Conservation (phyloP, 2,329 filamentous ascomycete genomes). For the Diplodia seriata region DNA sequence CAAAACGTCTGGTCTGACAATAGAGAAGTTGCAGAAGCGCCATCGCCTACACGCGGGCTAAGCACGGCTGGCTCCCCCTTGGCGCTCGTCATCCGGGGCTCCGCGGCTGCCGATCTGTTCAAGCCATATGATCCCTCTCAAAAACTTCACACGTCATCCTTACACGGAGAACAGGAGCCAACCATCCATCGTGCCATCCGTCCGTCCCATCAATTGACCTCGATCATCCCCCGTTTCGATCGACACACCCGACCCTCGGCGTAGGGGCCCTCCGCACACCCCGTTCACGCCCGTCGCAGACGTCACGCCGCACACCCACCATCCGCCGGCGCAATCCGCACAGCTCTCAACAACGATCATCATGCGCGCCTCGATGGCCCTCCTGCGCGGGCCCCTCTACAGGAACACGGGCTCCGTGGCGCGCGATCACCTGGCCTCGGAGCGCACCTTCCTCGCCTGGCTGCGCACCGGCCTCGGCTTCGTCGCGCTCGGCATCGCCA, state of each 20-base stretch:
- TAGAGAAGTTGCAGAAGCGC: too few relatives aligned
- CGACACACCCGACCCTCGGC: too few relatives aligned
- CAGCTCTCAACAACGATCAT: slow-evolving; percentile 14
- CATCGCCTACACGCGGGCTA: neutral
- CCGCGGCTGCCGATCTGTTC: neutral
- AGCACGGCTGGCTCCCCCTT: neutral
- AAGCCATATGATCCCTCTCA: neutral
- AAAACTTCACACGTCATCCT: neutral
- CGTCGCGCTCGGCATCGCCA: slow-evolving; percentile 59
- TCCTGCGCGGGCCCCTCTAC: slow-evolving; percentile 35
- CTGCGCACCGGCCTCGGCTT: slow-evolving; percentile 60
- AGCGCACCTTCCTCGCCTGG: slow-evolving; percentile 62
- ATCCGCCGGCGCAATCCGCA: neutral
- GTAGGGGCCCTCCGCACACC: too few relatives aligned
- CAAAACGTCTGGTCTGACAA: too few relatives aligned
- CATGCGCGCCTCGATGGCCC: slow-evolving; percentile 33
- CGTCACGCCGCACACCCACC: neutral
- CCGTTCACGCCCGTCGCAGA: neutral
- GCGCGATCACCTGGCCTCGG: slow-evolving; percentile 61
- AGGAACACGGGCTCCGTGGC: slow-evolving; percentile 59
- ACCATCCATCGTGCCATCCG: neutral
- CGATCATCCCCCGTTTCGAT: neutral
- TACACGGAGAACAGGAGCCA: neutral
- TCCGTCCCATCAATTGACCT: neutral
- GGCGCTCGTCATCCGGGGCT: slow-evolving; percentile 11